phyloP scores from a whole-genome alignment of 1,284 basidiomycete species.

The Pisolithus thermaeus region DNA sequence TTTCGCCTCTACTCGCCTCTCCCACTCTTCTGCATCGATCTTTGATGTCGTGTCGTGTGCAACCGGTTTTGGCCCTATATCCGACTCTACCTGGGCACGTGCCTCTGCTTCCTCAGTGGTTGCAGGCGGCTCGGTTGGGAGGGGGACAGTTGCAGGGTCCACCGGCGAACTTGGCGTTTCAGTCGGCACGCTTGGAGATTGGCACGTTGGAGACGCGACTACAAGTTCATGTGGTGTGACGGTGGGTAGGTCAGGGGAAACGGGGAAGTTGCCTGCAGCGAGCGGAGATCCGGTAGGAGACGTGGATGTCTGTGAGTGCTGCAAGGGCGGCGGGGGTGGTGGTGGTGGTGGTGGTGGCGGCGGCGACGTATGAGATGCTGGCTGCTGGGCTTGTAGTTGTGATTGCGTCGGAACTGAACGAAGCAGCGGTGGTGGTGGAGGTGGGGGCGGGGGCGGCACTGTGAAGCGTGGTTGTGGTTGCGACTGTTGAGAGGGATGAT shows the following conservation, averaged over 20 bases:
- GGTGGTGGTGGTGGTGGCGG: neutral
- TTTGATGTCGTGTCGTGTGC: neutral
- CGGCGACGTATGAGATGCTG: neutral
- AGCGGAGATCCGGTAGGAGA: constrained; percentile 1
- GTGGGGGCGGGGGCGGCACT: constrained; percentile 13
- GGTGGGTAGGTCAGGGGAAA: neutral
- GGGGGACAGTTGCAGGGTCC: neutral
- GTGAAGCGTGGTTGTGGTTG: constrained; percentile 14
- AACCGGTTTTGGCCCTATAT: neutral
- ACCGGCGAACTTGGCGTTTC: neutral
- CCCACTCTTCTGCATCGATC: constrained; percentile 2
- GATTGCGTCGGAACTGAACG: neutral
- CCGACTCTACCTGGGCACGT: neutral
- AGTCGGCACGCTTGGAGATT: constrained; percentile 1
- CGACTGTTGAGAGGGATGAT: constrained; percentile 8
- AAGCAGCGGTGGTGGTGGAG: constrained; percentile 13
- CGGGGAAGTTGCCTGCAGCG: neutral
- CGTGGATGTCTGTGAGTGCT: constrained; percentile 3
- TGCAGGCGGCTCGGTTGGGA: neutral
- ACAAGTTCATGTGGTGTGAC: neutral
- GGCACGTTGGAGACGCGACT: neutral
- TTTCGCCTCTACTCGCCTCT: constrained; percentile 10
- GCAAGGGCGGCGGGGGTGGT: too few relatives aligned
- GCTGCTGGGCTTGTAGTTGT: constrained; percentile 3
- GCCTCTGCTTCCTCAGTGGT: neutral